phyloP scores from a whole-genome alignment of 352 stramenopile species.

The Phytophthora palmivora region DNA sequence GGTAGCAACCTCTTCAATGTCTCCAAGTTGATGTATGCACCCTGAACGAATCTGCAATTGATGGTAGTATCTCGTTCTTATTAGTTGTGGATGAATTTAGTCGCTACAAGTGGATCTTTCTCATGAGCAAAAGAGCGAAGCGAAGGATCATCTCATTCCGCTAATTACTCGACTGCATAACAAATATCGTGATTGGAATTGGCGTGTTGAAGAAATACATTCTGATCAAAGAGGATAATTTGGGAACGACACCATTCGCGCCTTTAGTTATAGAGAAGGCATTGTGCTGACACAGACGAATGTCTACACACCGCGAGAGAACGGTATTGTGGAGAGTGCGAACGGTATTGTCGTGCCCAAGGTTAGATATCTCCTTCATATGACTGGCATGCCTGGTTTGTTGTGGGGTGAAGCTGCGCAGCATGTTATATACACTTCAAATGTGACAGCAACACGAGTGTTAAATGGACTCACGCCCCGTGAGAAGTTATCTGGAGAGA shows the following conservation, averaged over 20 bases:
- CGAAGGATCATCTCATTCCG: background rate
- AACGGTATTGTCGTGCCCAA: conserved; percentile 9
- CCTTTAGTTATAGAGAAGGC: background rate
- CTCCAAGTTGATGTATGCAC: background rate
- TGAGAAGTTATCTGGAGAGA: background rate
- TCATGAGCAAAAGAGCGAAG: conserved; percentile 1
- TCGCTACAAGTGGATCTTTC: background rate
- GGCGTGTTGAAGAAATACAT: background rate
- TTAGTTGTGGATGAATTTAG: background rate
- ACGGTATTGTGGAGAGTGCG: conserved; percentile 7
- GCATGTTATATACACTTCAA: background rate
- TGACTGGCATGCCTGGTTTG: conserved; percentile 6
- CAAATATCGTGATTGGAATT: background rate
- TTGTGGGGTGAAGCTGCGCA: conserved; percentile 6
- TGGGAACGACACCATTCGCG: background rate
- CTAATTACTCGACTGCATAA: background rate
- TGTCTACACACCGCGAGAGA: conserved; percentile 5
- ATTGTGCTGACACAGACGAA: background rate
- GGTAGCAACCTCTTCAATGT: background rate
- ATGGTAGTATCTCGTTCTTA: background rate
- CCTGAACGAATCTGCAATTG: background rate
- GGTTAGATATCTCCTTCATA: background rate
- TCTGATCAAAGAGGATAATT: background rate
- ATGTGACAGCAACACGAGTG: background rate
- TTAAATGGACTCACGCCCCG: background rate